phyloP scores from a whole-genome alignment of 164 flowering plant genomes.

The Nymphaea colorata region DNA sequence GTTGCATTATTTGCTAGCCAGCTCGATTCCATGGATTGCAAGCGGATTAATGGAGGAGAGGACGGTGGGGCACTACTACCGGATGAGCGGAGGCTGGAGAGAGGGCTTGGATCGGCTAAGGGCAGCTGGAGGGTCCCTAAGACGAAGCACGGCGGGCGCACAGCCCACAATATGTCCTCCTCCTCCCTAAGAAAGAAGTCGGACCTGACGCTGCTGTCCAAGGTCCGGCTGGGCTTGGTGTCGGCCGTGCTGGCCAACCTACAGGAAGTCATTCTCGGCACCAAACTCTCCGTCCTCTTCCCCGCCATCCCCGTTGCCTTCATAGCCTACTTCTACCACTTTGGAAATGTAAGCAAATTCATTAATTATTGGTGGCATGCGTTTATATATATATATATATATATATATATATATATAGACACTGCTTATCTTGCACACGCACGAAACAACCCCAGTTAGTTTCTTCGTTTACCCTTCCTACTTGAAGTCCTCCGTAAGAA shows the following conservation, averaged over 20 bases:
- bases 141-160: slow-evolving; percentile 2
- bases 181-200: slow-evolving; percentile 31
- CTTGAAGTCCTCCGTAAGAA: too few relatives aligned
- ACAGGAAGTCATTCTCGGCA: slow-evolving; percentile 43
- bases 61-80: too few relatives aligned
- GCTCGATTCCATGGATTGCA: too few relatives aligned
- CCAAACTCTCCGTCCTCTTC: slow-evolving; percentile 48
- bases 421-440: too few relatives aligned
- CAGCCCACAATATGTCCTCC: slow-evolving; percentile 28
- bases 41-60: too few relatives aligned
- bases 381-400: too few relatives aligned
- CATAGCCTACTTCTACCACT: slow-evolving; percentile 20
- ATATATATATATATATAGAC: too few relatives aligned
- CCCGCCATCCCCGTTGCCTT: slow-evolving; percentile 44
- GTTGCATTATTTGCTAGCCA: too few relatives aligned
- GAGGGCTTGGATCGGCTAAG: too few relatives aligned
- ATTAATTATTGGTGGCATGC: not conserved
- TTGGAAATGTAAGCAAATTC: slow-evolving; percentile 29
- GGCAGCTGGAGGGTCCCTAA: not conserved
- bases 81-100: too few relatives aligned
- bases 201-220: slow-evolving; percentile 19
- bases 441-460: too few relatives aligned
- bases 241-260: slow-evolving; percentile 27
- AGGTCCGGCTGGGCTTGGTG: slow-evolving; percentile 16
- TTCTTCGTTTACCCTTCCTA: too few relatives aligned